These are phyloP conservation scores for Pachysandra terminalis DNA, from an alignment of 164 flowering plant genomes.

Conservation along the genomic window DNA sequence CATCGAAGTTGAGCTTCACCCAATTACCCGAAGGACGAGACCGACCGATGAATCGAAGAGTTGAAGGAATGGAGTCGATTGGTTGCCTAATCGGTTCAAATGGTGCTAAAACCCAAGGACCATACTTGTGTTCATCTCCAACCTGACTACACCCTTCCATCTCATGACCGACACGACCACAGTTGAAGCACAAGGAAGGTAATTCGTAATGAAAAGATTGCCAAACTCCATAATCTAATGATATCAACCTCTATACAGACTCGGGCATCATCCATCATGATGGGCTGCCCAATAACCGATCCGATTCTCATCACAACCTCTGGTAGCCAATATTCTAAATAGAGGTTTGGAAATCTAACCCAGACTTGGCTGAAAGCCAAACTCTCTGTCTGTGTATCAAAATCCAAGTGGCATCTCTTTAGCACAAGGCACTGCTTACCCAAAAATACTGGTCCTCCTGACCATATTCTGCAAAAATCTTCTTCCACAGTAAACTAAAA, in stretches of 20 bases:
- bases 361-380: background rate
- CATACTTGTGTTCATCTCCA: no score
- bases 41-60: background rate
- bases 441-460: no score
- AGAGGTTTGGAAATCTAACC: no score
- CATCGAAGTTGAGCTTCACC: background rate
- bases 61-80: background rate
- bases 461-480: no score
- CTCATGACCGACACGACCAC: no score
- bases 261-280: background rate
- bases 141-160: no score
- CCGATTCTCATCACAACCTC: background rate
- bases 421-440: background rate
- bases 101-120: no score
- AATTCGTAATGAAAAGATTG: background rate
- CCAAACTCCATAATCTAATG: background rate
- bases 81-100: background rate
- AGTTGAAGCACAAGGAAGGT: background rate
- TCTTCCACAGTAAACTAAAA: no score
- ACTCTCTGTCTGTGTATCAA: no score
- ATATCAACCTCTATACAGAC: background rate
- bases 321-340: background rate
- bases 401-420: background rate
- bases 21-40: background rate
- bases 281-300: no score